These are phyloP conservation scores for Stereocaulon alpinum DNA, from an alignment of 495 filamentous ascomycete species.

Conservation along the genomic window DNA sequence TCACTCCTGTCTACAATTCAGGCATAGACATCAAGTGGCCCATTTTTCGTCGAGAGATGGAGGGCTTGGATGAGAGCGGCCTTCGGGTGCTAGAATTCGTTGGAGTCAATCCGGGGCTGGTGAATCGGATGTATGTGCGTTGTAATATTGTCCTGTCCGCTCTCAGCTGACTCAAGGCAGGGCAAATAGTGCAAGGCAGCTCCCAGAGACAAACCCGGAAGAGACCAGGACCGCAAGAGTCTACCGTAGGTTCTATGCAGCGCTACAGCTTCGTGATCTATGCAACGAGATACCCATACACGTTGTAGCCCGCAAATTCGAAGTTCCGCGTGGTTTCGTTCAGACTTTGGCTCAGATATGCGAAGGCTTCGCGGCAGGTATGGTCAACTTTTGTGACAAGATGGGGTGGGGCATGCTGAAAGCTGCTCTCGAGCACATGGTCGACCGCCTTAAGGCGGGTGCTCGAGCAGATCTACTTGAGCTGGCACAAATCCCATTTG, in stretches of 20 bases:
- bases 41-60: conserved; percentile 60
- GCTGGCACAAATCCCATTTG: conserved; percentile 61
- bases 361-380: conserved; percentile 68
- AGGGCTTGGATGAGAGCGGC: conserved; percentile 59
- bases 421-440: conserved; percentile 68
- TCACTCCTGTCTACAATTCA: conserved; percentile 55
- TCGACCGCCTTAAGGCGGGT: conserved; percentile 62
- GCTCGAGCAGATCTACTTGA: conserved; percentile 64
- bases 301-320: conserved; percentile 57
- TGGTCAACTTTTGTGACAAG: conserved; percentile 62
- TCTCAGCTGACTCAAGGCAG: conserved; percentile 34
- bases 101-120: conserved; percentile 55
- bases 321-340: conserved; percentile 56
- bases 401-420: conserved; percentile 69
- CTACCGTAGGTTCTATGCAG: conserved; percentile 69
- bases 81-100: conserved; percentile 58
- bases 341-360: conserved; percentile 68
- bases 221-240: conserved; percentile 52
- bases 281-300: conserved; percentile 71
- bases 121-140: conserved; percentile 58
- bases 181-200: conserved; percentile 52
- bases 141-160: not conserved
- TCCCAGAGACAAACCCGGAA: conserved; percentile 52
- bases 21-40: conserved; percentile 56
- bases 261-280: conserved; percentile 70